These are phyloP conservation scores for Penicillium manginii DNA, from an alignment of 495 filamentous ascomycete species.

Conservation along the genomic window DNA sequence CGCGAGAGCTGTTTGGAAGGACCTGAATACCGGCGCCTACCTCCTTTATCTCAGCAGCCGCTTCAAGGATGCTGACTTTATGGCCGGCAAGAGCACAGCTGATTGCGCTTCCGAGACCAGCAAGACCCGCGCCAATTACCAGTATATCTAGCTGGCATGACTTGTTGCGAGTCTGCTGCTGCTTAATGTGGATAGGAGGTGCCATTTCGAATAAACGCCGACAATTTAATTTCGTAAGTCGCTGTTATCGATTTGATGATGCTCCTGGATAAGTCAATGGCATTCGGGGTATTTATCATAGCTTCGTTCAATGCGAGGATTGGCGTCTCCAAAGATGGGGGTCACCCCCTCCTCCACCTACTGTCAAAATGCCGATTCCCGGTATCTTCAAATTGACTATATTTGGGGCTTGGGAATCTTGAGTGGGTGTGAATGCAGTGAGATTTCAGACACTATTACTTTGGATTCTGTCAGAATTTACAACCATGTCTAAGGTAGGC, in stretches of 20 bases:
- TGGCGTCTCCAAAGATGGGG: conserved; percentile 24
- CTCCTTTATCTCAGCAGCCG: conserved; percentile 59
- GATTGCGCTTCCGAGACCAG: conserved; percentile 66
- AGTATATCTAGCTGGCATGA: conserved; percentile 36
- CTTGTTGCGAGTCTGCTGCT: conserved; percentile 17
- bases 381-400: conserved; percentile 12
- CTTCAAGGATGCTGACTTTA: conserved; percentile 62
- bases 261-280: not conserved
- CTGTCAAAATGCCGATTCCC: conserved; percentile 6
- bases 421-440: not conserved
- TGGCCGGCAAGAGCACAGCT: conserved; percentile 63
- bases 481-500: conserved; percentile 22
- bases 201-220: conserved; percentile 16
- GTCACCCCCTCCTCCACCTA: conserved; percentile 10
- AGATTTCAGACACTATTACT: not conserved
- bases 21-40: conserved; percentile 57
- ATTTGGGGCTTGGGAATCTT: conserved; percentile 2
- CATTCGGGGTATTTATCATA: conserved; percentile 19
- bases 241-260: not conserved
- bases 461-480: not conserved
- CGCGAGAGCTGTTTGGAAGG: conserved; percentile 57
- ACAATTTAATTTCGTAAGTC: not conserved
- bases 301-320: not conserved
- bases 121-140: conserved; percentile 67
- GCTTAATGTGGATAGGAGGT: conserved; percentile 23